Evolutionary conservation across 768 basidiomycete genomes (phyloP), one percentile per base, ranked within the genome.

Genomic region (Boletus tomentosulus): DNA sequence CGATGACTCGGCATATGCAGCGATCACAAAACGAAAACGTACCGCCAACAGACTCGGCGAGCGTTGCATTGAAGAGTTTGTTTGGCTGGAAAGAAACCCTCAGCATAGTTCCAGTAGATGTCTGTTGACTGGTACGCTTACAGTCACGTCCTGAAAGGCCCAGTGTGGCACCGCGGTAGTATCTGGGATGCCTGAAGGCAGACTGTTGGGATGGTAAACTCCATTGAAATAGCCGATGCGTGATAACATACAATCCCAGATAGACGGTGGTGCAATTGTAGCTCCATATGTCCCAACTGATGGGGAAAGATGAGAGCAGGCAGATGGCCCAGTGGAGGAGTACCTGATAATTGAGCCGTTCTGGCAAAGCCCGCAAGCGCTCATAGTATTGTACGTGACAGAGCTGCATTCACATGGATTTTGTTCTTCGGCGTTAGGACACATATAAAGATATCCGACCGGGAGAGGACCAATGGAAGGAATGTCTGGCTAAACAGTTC

Each of bases 341-440:
- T 58, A 76, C 78, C 57, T 60, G 28, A 76, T 55, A 55, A 69
- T 73, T 2, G 67, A 69, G 27, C 69, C 65, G 33, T 74, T 74
- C 62, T 85, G 84, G 62, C 84, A 85, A 33, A 74, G 62, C 25
- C 74, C 80, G 65, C 84, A 85, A 11, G 84, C 83, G 53, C 76
- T 79, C 57, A 84, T 71, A 24, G 79, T 56, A 11, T 76, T 78
- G 57, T 84, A 85, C 3, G 75, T 74, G 28, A 83, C 77, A 9
- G 81, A 76, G 62, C 73, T 84, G 59, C 84, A 85, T 57, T 77
- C 73, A 55, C 84, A 84, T 5, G 62, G 39, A 48, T 72, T 65
- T 50, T 52, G 16, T 31, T 31, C 30, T 31, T 31, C 10, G 28
- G n/a, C 46, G 53, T 65, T 69, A 66, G 82, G 62, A 64, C 71